A percentile compares a stretch with the other conserved stretches of the same genome.
These are phyloP conservation scores for Grigorovia humatica DNA, from an alignment of 805 yeast genomes.

Conservation along the genomic window DNA sequence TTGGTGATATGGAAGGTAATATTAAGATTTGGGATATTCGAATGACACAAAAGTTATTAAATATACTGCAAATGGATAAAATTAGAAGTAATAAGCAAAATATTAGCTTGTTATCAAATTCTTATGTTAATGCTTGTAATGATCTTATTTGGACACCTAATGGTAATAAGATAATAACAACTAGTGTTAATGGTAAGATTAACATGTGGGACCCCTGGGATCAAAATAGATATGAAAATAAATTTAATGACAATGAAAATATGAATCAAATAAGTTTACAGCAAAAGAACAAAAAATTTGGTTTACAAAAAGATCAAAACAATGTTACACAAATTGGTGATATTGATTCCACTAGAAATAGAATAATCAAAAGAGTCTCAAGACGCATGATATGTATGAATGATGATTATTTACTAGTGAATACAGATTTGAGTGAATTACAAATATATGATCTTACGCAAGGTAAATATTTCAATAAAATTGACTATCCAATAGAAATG, in stretches of 20 bases:
- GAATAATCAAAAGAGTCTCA: constrained; percentile 17
- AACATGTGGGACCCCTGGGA: constrained; percentile 49
- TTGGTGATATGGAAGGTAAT: constrained; percentile 77
- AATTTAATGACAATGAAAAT: background rate
- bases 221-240: constrained; percentile 2
- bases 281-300: background rate
- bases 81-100: background rate
- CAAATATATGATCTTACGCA: constrained; percentile 13
- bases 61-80: constrained; percentile 12
- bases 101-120: background rate
- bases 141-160: constrained; percentile 64
- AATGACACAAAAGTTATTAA: constrained; percentile 14
- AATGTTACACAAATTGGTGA: constrained; percentile 14
- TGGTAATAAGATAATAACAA: constrained; percentile 53
- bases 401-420: constrained; percentile 14
- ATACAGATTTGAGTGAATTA: constrained; percentile 22
- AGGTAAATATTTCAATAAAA: constrained; percentile 19
- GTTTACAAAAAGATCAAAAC: background rate
- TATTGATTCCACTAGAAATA: constrained; percentile 15
- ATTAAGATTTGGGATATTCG: constrained; percentile 82
- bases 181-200: constrained; percentile 74
- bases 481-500: constrained; percentile 10
- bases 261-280: constrained; percentile 1
- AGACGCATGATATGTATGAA: constrained; percentile 15
- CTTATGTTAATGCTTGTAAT: constrained; percentile 41